These are phyloP conservation scores for Olyra latifolia DNA, from an alignment of 176 grass and related monocot genomes.

Conservation along the genomic window DNA sequence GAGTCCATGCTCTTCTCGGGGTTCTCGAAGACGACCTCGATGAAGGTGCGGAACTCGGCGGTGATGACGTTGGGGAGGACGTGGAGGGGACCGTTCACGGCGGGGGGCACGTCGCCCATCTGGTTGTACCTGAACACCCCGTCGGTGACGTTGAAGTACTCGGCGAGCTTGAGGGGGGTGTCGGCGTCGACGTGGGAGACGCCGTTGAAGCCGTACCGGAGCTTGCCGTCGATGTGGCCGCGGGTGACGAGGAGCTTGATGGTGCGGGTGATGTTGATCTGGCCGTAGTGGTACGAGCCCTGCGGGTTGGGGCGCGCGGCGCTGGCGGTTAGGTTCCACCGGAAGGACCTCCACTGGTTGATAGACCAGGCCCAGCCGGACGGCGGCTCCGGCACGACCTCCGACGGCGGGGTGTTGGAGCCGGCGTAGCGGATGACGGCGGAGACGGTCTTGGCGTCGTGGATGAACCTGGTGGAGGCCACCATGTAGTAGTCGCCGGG, in stretches of 20 bases:
- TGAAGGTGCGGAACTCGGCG: slow-evolving; percentile 74
- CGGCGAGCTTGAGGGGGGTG: slow-evolving; percentile 71
- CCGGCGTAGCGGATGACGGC: slow-evolving; percentile 57
- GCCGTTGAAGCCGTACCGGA: slow-evolving; percentile 63
- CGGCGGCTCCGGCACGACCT: slow-evolving; percentile 39
- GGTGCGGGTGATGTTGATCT: slow-evolving; percentile 93
- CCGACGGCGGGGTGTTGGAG: slow-evolving; percentile 45
- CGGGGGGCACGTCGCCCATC: slow-evolving; percentile 49
- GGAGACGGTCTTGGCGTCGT: not conserved
- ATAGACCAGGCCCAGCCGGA: slow-evolving; percentile 86
- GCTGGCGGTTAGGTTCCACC: slow-evolving; percentile 95
- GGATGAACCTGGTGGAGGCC: slow-evolving; percentile 63
- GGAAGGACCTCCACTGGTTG: slow-evolving; percentile 90
- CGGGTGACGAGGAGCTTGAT: slow-evolving; percentile 65
- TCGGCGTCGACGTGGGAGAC: slow-evolving; percentile 59
- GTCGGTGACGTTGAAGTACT: slow-evolving; percentile 70
- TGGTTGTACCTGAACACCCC: slow-evolving; percentile 66
- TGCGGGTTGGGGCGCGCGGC: slow-evolving; percentile 94
- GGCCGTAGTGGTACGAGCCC: slow-evolving; percentile 96
- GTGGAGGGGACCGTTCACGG: not conserved
- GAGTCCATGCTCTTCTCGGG: slow-evolving; percentile 75
- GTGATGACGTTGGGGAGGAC: slow-evolving; percentile 57
- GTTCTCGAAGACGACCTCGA: slow-evolving; percentile 88
- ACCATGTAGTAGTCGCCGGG: slow-evolving; percentile 68
- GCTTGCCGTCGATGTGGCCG: slow-evolving; percentile 44